Conservation (phyloP, 495 filamentous ascomycete species). For the Pyronema domesticum region DNA sequence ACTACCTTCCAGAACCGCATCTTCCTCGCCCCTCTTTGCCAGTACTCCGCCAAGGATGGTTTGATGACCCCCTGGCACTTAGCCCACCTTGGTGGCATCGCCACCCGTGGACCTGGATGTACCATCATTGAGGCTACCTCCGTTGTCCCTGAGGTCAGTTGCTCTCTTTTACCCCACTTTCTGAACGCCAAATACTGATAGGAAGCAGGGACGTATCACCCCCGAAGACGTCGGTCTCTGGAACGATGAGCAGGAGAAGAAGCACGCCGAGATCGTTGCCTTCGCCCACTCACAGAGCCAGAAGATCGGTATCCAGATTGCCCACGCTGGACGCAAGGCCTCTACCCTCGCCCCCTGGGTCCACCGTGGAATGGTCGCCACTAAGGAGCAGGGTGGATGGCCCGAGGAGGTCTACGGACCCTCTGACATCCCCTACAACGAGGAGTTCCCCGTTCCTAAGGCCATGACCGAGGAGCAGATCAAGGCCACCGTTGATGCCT, state of each 20-base stretch:
- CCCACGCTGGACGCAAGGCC: conserved; percentile 62
- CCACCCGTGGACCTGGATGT: conserved; percentile 48
- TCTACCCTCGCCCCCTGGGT: conserved; percentile 52
- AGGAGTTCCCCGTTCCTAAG: conserved; percentile 32
- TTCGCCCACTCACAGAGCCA: conserved; percentile 53
- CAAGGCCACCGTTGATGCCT: conserved; percentile 41
- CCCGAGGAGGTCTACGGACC: conserved; percentile 47
- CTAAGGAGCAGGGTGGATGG: conserved; percentile 47
- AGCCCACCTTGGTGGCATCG: conserved; percentile 36
- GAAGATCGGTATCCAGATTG: conserved; percentile 58
- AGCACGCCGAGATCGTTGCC: conserved; percentile 42
- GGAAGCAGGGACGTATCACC: conserved; percentile 45
- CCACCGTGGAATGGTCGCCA: conserved; percentile 2
- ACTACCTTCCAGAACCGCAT: conserved; percentile 59
- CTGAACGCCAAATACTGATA: background rate
- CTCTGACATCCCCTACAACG: conserved; percentile 33
- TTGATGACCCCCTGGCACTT: conserved; percentile 45
- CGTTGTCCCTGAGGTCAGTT: conserved; percentile 36
- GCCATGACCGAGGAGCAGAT: conserved; percentile 46
- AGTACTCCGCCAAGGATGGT: conserved; percentile 49
- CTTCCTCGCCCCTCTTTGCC: conserved; percentile 40
- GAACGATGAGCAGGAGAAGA: conserved; percentile 53
- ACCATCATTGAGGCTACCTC: conserved; percentile 57
- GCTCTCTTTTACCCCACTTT: background rate
- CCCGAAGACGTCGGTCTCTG: conserved; percentile 56